Conservation (phyloP, 306 rosid species). For the Alnus rubra region DNA sequence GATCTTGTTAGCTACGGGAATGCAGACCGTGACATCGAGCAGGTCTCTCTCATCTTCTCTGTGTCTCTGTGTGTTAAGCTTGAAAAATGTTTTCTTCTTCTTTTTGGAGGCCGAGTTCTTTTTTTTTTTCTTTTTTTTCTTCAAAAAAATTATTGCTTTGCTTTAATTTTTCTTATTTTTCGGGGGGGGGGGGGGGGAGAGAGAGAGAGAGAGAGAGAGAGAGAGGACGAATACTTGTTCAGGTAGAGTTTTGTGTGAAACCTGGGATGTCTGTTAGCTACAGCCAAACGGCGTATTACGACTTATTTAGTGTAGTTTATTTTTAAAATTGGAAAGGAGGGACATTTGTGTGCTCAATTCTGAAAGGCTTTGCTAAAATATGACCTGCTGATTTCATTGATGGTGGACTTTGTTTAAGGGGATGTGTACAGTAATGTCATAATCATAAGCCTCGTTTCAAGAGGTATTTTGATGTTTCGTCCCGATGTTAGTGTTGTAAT, state of each 20-base stretch:
- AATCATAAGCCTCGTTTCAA: neutral
- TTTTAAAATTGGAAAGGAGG: neutral
- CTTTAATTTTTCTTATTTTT: conserved; percentile 2
- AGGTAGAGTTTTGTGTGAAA: neutral
- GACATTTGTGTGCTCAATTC: neutral
- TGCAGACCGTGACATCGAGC: conserved; percentile 92
- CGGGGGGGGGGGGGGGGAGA: neutral
- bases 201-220: neutral
- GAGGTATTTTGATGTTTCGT: neutral
- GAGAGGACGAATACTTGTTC: neutral
- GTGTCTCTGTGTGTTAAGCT: conserved; percentile 4
- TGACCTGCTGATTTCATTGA: neutral
- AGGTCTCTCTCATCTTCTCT: conserved; percentile 43
- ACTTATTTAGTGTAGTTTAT: neutral
- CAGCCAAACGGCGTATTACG: conserved; percentile 16
- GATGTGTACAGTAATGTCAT: conserved; percentile 12
- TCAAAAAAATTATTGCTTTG: conserved; percentile 10
- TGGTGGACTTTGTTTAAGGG: neutral
- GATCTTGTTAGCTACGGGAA: conserved; percentile 93
- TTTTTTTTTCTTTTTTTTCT: neutral
- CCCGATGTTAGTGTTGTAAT: conserved; percentile 10
- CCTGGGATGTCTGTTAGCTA: neutral
- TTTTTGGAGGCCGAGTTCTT: neutral
- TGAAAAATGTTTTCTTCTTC: neutral
- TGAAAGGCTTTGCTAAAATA: neutral